Evolutionary conservation across 352 stramenopile genomes (phyloP).

Genomic region (Phytophthora cajani): DNA sequence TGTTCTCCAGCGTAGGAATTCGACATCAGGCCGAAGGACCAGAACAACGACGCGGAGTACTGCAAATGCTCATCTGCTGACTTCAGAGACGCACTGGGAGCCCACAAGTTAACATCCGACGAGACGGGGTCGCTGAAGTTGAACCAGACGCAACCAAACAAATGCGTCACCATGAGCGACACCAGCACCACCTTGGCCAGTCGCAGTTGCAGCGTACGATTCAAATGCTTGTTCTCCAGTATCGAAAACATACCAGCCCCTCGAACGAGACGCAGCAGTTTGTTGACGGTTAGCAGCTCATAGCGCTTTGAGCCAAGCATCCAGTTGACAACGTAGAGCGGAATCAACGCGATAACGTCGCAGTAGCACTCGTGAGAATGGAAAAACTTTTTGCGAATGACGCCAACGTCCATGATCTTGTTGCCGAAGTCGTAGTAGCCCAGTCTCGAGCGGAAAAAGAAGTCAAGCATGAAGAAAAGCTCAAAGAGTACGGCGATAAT

Average conservation of each 20-base stretch:
- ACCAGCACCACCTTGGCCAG: slow-evolving; percentile 60
- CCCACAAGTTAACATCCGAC: slow-evolving; percentile 8
- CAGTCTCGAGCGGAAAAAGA: slow-evolving; percentile 54
- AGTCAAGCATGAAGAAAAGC: slow-evolving; percentile 49
- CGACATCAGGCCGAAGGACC: slow-evolving; percentile 66
- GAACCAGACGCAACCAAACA: slow-evolving; percentile 69
- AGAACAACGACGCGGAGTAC: slow-evolving; percentile 59
- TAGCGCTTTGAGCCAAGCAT: slow-evolving; percentile 14
- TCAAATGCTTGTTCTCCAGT: slow-evolving; percentile 57
- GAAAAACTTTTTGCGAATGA: slow-evolving; percentile 52
- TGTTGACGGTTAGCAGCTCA: slow-evolving; percentile 62
- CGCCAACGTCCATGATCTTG: slow-evolving; percentile 60
- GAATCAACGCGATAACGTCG: slow-evolving; percentile 48
- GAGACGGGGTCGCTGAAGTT: slow-evolving; percentile 39
- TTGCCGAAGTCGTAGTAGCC: slow-evolving; percentile 76
- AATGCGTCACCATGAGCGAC: slow-evolving; percentile 50
- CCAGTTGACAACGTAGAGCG: slow-evolving; percentile 63
- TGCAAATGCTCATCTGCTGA: slow-evolving; percentile 19
- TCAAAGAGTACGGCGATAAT: slow-evolving; percentile 47
- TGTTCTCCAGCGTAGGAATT: slow-evolving; percentile 50
- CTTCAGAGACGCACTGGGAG: slow-evolving; percentile 13
- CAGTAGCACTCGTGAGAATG: slow-evolving; percentile 39
- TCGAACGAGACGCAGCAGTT: slow-evolving; percentile 52
- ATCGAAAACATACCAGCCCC: slow-evolving; percentile 21
- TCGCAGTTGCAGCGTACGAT: slow-evolving; percentile 47